Conservation (phyloP, 1,284 basidiomycete species). For the Tilletia caries region DNA sequence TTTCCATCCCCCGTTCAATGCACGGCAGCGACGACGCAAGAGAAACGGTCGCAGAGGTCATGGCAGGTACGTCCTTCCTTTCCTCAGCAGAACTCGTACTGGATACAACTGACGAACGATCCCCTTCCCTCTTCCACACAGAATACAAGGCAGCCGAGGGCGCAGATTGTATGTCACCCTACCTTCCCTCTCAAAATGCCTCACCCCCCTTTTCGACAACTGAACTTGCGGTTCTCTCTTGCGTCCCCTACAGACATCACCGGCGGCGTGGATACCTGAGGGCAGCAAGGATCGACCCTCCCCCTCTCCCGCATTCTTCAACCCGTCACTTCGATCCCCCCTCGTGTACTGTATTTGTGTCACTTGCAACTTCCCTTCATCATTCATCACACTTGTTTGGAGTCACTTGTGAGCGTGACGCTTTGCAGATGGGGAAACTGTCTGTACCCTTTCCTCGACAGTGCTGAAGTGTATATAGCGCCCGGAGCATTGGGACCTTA, state of each 20-base stretch:
- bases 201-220: no score
- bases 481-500: no score
- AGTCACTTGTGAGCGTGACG: no score
- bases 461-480: no score
- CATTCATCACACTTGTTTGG: no score
- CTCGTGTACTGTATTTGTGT: background rate
- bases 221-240: background rate
- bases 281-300: background rate
- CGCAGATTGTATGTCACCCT: constrained; percentile 31
- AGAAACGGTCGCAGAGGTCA: constrained; percentile 48
- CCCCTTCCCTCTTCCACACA: background rate
- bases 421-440: no score
- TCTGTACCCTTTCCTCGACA: background rate
- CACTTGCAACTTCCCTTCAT: background rate
- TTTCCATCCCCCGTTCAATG: no score
- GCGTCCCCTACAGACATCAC: background rate
- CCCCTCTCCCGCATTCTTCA: background rate
- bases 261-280: background rate
- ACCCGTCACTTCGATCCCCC: no score
- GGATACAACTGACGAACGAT: no score
- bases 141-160: constrained; percentile 50
- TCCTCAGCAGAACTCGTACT: background rate
- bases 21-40: constrained; percentile 49
- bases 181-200: no score
- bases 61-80: constrained; percentile 24